phyloP scores from a whole-genome alignment of 805 yeast species.

The Henningerozyma blattae region DNA sequence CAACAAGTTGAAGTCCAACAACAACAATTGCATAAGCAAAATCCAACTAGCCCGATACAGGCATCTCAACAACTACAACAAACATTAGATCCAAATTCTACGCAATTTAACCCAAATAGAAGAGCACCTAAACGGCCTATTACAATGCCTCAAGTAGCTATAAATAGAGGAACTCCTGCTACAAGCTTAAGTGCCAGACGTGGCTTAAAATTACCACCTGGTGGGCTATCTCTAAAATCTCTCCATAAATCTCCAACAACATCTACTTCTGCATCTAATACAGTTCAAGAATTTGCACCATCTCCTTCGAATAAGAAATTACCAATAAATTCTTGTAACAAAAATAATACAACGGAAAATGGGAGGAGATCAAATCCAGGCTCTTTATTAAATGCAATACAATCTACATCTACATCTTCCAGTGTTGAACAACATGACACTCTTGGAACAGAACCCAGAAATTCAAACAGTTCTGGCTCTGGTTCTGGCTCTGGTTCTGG shows the following conservation, averaged over 20 bases:
- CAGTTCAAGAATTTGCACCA: slow-evolving; percentile 19
- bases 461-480: slow-evolving; percentile 6
- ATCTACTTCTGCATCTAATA: slow-evolving; percentile 4
- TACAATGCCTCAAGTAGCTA: background rate
- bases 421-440: slow-evolving; percentile 18
- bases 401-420: slow-evolving; percentile 24
- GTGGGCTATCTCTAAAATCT: slow-evolving; percentile 23
- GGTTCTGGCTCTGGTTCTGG: slow-evolving; percentile 19
- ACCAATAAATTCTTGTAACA: background rate
- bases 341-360: slow-evolving; percentile 3
- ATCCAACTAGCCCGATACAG: background rate
- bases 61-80: background rate
- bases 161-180: slow-evolving; percentile 30
- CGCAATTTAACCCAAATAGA: slow-evolving; percentile 14
- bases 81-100: background rate
- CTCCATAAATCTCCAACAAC: slow-evolving; percentile 6
- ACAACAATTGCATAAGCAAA: background rate
- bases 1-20: background rate
- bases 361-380: slow-evolving; percentile 22
- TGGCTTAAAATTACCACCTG: slow-evolving; percentile 59
- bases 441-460: slow-evolving; percentile 17
- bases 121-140: slow-evolving; percentile 20
- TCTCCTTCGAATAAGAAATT: slow-evolving; percentile 14
- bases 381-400: slow-evolving; percentile 18
- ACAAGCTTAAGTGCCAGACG: slow-evolving; percentile 75